Base-by-base conservation (phyloP, 176 grass and related monocot genomes). In the Triticum monococcum region DNA sequence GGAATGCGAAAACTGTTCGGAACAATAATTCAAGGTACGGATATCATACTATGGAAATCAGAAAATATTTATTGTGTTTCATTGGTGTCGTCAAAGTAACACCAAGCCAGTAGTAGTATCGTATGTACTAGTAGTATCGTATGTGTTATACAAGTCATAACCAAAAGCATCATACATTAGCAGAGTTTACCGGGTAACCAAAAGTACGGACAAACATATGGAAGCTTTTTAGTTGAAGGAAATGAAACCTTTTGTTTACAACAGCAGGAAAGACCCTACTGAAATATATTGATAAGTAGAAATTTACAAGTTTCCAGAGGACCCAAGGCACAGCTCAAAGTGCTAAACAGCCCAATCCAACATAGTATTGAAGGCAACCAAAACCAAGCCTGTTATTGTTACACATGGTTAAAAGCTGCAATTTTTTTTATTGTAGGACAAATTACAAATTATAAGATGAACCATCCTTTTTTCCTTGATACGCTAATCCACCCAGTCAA, bases 1-100 rank as follows among this genome's bases (percentile, higher is more conserved):
- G 97, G 73, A 99, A 99, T 94, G 92, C 97, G 0, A 99, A 99
- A 91, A 99, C 97, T 86, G 92, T 99, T 80, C 89, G 97, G 74
- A 99, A 99, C 80, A 99, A 99, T 68, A 99, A 99, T 63, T 99
- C 97, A 48, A 99, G 97, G 97, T 94, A 88, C 61, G 54, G 12
- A 41, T 70, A 65, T 75, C 79, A 62, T 78, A 73, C 25, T 78
- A 66, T 40, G 30, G 64, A 78, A 69, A 70, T 38, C 40, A 77
- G 33, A 71, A 85, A 22, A 81, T 88, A 65, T 67, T 93, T 8
- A 46, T 41, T 46, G 23, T 80, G 67, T 79, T 72, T 52, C 31
- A 8, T 67, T 86, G 12, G 74, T 37, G 79, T 68, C 9, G 12
- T 78, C 26, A 78, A 69, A 72, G 32, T 83, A 84, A 61, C 56